Evolutionary conservation across 139 green algal genomes (phyloP), one percentile per base, ranked within the genome.

Genomic region (Volvox africanus): DNA sequence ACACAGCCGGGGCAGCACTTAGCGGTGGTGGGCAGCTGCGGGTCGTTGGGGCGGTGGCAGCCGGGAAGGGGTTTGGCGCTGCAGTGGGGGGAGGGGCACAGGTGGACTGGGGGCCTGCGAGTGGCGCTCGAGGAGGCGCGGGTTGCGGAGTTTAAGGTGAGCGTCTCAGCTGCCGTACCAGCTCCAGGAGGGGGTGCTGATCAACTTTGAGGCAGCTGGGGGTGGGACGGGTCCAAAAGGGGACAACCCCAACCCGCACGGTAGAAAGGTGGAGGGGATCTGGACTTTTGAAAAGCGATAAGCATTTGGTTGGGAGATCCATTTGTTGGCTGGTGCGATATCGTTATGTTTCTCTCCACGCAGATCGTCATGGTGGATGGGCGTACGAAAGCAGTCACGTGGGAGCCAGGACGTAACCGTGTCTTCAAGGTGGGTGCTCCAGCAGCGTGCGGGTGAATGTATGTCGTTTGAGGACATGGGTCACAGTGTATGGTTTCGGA

Each of bases 101-200:
- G 61, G 19, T 93, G 90, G 90, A 61, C 22, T 0, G 84, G 62
- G 26, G 61, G 62, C 21, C 6, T 84, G 84, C 77, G 89, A 67
- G 28, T 88, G 44, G 75, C 65, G 65, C 21, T 13, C 35, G 35
- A 35, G 65, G 65, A 44, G 75, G 50, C 33, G 37, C 77, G 68
- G 65, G 82, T 22, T 24, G n/a, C 21, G 65, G 87, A 93, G 71
- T 88, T 92, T 32, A 89, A 91, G 86, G 86, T 91, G 75, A 6
- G 44, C 32, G 69, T 19, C 17, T 19, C 62, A 69, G 62, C 62
- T 19, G 62, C 17, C 62, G 17, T 17, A 17, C 62, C 19, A 26
- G 62, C 62, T 69, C 62, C 19, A 69, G 62, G 17, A 17, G n/a
- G n/a, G 62, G 62, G 17, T 69, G 62, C 62, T 69, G 62, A 19